These are phyloP conservation scores for Salvia rosmarinus DNA, from an alignment of 257 asterid species.

Conservation along the genomic window DNA sequence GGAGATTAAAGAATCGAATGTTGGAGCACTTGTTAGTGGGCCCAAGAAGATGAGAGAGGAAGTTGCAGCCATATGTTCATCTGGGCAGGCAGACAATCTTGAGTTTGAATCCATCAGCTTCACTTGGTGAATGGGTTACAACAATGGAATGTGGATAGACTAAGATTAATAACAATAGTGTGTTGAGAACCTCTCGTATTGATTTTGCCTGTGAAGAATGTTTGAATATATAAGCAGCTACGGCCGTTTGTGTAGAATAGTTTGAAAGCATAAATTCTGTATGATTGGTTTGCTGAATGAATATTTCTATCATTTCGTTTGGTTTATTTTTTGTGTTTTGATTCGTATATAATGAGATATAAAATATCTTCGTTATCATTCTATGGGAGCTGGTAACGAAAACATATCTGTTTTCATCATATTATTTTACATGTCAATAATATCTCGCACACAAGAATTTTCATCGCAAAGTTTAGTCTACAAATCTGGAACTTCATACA, in stretches of 20 bases:
- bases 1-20: conserved; percentile 69
- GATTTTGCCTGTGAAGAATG: conserved; percentile 8
- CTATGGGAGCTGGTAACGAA: no score
- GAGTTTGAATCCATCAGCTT: conserved; percentile 86
- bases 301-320: background rate
- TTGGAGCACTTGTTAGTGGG: conserved; percentile 79
- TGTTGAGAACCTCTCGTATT: conserved; percentile 11
- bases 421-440: background rate
- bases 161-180: background rate
- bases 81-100: conserved; percentile 63
- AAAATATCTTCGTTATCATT: no score
- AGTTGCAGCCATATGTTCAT: conserved; percentile 81
- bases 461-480: background rate
- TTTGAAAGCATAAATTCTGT: conserved; percentile 24
- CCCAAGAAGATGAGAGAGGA: conserved; percentile 83
- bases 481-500: conserved; percentile 20
- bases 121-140: conserved; percentile 71
- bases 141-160: background rate
- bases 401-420: background rate
- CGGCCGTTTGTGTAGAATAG: conserved; percentile 33
- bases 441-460: background rate
- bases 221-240: conserved; percentile 22
- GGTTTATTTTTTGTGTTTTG: background rate
- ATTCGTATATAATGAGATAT: no score
- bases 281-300: conserved; percentile 8